Conservation (phyloP, 2,329 filamentous ascomycete genomes). For the Microcera coccophila region DNA sequence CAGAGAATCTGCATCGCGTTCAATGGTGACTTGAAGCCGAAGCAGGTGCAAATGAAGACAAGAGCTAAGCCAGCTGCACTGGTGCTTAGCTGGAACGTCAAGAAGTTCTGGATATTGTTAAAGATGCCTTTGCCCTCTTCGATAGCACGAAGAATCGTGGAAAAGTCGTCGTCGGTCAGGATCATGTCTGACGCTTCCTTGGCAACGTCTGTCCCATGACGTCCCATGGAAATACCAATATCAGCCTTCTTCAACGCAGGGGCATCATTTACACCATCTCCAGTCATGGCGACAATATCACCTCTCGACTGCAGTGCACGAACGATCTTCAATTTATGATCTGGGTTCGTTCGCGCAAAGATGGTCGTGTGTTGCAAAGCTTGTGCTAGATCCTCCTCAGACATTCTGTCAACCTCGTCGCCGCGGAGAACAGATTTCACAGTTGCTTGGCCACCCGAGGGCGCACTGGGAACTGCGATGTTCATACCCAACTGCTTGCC, state of each 20-base stretch:
- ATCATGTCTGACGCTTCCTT: constrained; percentile 97
- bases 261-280: constrained; percentile 96
- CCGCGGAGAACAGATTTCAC: constrained; percentile 74
- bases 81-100: constrained; percentile 97
- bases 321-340: constrained; percentile 98
- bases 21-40: constrained; percentile 90
- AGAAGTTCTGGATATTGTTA: constrained; percentile 98
- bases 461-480: constrained; percentile 55
- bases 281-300: constrained; percentile 98
- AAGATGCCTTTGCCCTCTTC: constrained; percentile 99
- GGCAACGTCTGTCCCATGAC: constrained; percentile 90
- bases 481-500: constrained; percentile 94
- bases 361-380: constrained; percentile 88
- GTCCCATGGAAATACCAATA: constrained; percentile 96
- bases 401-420: constrained; percentile 92
- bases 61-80: constrained; percentile 89
- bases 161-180: constrained; percentile 83
- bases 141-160: constrained; percentile 88
- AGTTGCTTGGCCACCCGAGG: constrained; percentile 52
- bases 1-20: constrained; percentile 99
- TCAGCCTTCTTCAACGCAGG: constrained; percentile 95
- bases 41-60: constrained; percentile 85
- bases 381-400: constrained; percentile 74
- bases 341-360: constrained; percentile 92
- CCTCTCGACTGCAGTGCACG: constrained; percentile 84